These are phyloP conservation scores for Aegilops bicornis DNA, from an alignment of 176 grass and related monocot genomes.

Conservation along the genomic window DNA sequence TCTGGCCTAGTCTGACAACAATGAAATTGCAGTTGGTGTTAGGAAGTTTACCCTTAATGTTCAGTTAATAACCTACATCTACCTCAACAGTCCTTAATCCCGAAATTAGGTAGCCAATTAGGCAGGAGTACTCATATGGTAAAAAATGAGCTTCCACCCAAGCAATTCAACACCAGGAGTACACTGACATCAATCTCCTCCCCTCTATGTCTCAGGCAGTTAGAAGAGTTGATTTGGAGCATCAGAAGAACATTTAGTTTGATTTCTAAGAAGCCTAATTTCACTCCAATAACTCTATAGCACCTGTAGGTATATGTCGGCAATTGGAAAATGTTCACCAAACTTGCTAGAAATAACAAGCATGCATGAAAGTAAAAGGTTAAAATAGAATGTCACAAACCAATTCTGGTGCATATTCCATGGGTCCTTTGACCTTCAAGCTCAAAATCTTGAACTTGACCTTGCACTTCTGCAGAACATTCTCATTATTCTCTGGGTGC, in stretches of 20 bases:
- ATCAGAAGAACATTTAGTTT: not conserved
- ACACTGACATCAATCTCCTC: not conserved
- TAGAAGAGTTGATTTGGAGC: not conserved
- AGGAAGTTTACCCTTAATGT: not conserved
- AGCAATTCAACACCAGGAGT: not conserved
- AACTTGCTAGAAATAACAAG: slow-evolving; percentile 25
- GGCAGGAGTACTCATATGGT: not conserved
- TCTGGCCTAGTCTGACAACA: not conserved
- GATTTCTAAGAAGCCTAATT: not conserved
- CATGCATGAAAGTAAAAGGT: not conserved
- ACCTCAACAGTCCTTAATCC: slow-evolving; percentile 3
- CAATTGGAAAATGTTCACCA: not conserved
- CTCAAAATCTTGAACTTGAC: slow-evolving; percentile 99
- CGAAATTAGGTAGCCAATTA: not conserved
- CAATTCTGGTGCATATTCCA: slow-evolving; percentile 95
- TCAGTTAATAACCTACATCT: not conserved
- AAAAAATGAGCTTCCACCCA: not conserved
- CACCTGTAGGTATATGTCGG: not conserved
- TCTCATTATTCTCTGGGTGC: slow-evolving; percentile 95
- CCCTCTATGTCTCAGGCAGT: not conserved
- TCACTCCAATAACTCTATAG: not conserved
- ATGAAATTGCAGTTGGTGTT: not conserved
- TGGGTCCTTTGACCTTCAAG: slow-evolving; percentile 94
- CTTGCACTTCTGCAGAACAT: slow-evolving; percentile 77
- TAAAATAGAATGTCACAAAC: slow-evolving; percentile 36